Evolutionary conservation across 2,329 filamentous ascomycete species (phyloP).

Genomic region (Drechslerella dactyloides): DNA sequence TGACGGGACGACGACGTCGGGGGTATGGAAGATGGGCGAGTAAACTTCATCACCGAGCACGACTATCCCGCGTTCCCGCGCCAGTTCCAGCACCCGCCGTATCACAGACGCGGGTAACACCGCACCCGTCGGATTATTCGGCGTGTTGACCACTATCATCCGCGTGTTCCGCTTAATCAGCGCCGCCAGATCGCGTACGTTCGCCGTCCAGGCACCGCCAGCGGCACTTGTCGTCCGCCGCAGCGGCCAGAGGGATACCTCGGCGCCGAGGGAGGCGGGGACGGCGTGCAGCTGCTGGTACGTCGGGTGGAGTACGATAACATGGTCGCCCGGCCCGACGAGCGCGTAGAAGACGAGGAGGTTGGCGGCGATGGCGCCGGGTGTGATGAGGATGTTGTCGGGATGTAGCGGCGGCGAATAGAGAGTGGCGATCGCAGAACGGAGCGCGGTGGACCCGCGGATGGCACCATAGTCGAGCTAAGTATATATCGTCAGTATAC

Average conservation of each 20-base stretch:
- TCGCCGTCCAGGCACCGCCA: slow-evolving; percentile 70
- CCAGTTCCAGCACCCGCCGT: slow-evolving; percentile 68
- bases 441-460: slow-evolving; percentile 69
- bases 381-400: slow-evolving; percentile 76
- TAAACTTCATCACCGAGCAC: slow-evolving; percentile 83
- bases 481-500: too few relatives aligned
- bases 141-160: slow-evolving; percentile 74
- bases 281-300: slow-evolving; percentile 84
- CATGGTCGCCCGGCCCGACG: slow-evolving; percentile 76
- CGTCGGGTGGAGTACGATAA: slow-evolving; percentile 84
- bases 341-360: slow-evolving; percentile 78
- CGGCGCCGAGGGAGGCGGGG: slow-evolving; percentile 74
- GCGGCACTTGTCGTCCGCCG: slow-evolving; percentile 58
- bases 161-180: slow-evolving; percentile 73
- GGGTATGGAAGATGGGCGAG: slow-evolving; percentile 77
- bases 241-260: slow-evolving; percentile 78
- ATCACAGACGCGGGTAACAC: slow-evolving; percentile 70
- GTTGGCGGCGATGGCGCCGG: slow-evolving; percentile 84
- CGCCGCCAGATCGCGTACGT: slow-evolving; percentile 69
- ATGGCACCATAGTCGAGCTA: slow-evolving; percentile 77
- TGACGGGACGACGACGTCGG: slow-evolving; percentile 54
- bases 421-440: slow-evolving; percentile 69
- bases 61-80: slow-evolving; percentile 68
- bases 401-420: slow-evolving; percentile 64
- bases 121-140: slow-evolving; percentile 81